Base-by-base conservation (phyloP, 2,329 filamentous ascomycete species). In the Aspergillus pseudoviridinutans region DNA sequence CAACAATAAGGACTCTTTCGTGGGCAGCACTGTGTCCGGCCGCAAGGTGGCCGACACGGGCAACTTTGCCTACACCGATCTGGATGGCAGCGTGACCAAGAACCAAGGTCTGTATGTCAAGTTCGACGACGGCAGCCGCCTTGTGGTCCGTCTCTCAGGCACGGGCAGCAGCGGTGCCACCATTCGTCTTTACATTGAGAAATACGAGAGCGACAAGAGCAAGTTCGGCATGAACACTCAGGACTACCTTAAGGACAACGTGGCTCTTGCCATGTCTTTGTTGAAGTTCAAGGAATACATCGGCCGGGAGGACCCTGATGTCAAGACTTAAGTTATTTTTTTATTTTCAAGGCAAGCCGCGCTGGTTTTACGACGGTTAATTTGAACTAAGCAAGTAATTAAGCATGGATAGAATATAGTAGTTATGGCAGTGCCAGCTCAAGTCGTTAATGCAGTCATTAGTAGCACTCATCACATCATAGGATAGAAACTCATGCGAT, bases 31-130 rank as follows among this genome's bases (percentile, higher is more conserved):
- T 66, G 83, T 97, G 66, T 83, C 84, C 63, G 91, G 90, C 63
- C 90, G 89, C 74, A 96, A 91, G 71, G 91, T 97, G 47, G 80
- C 86, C 51, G 90, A 95, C 68, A 93, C 92, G 6, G 94, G 92
- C 64, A 92, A 99, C 83, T 99, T 99, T 78, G 91, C 91, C 32
- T 99, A 99, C 84, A 97, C 91, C 8, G 94, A 99, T 72, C 87
- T 99, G n/a, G 94, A 99, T 71, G 94, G 93, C 61, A 96, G 91
- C 64, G 91, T 97, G 55, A 89, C 91, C 71, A 91, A 92, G 74
- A 95, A 97, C 82, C 94, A 99, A 80, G 94, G 94, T 64, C 87
- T 99, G 66, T 99, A 90, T 73, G 90, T 92, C 74, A 90, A 90
- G 76, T 97, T 97, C 78, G 91, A 92, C 55, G 92, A 95, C 58